Evolutionary conservation across 345 rosid genomes (phyloP), one percentile per base, ranked within the genome.

Genomic region (Corchorus olitorius): DNA sequence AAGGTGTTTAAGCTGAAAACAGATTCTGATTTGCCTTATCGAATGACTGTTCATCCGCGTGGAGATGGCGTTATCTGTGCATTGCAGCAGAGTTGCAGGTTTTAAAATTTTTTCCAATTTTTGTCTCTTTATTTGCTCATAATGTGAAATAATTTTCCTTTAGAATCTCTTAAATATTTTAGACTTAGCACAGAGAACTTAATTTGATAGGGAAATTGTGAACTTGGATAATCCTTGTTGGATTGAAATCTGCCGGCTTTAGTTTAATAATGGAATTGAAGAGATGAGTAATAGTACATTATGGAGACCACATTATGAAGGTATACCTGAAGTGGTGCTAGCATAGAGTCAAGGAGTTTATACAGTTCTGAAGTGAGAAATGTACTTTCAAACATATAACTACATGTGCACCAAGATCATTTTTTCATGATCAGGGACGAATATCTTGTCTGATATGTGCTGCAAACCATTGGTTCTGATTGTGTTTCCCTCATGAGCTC

Each of bases 31-130:
- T 82, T 90, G 76, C 99, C 99, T 76, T 96, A 96, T 58, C 86
- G 97, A 69, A 88, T 92, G 92, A 87, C 87, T 62, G 90, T 94
- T 82, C 97, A 91, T 77, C 94, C 97, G 27, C 85, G 83, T 7
- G 94, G 90, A 74, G 93, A 82, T 70, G 98, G 98, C 56, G 74
- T 92, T 34, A 63, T 96, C n/a, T 93, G 90, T 71, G 98, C 94
- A 43, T 61, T 91, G 71, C 87, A 93, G 14, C 85, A 88, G 45
- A 75, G 89, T 72, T 94, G 99, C 92, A 88, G 86, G 99, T 92
- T 72, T 56, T 75, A 27, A 27, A 27, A 27, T 62, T 8, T 45
- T 11, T 20, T 39, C 43, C 6, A 6, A 39, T 39, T 39, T 39
- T 69, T 37, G 13, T 53, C 49, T 35, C 43, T 37, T 74, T 58